These are phyloP conservation scores for Pseudovirgaria hyperparasitica DNA, from an alignment of 2,329 filamentous ascomycete genomes.

Conservation along the genomic window DNA sequence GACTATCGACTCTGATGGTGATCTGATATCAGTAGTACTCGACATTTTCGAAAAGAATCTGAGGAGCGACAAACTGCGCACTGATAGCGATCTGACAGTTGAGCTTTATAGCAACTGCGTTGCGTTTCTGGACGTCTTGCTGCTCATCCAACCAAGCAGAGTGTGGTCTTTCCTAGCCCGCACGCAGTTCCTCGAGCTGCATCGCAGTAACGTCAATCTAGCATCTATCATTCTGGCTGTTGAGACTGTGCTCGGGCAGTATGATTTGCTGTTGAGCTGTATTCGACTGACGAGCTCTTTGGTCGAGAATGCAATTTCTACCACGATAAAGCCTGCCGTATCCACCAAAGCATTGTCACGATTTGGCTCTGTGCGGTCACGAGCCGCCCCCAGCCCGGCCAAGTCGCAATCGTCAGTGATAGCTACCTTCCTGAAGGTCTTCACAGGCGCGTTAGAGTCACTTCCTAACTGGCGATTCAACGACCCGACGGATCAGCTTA, in stretches of 20 bases:
- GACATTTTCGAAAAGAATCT: conserved; percentile 68
- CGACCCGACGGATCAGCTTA: conserved; percentile 51
- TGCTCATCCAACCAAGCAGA: conserved; percentile 62
- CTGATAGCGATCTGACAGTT: conserved; percentile 49
- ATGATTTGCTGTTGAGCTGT: conserved; percentile 63
- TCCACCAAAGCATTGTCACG: conserved; percentile 38
- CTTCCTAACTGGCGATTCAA: conserved; percentile 76
- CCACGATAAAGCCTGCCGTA: conserved; percentile 53
- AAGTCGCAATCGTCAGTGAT: no score
- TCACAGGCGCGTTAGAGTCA: conserved; percentile 77
- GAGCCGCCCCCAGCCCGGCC: conserved; percentile 53
- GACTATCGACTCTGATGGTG: no score
- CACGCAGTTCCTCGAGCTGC: conserved; percentile 65
- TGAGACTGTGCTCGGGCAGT: conserved; percentile 65
- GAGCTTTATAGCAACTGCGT: conserved; percentile 62
- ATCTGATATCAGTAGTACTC: no score
- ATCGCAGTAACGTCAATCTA: conserved; percentile 64
- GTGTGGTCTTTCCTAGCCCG: conserved; percentile 84
- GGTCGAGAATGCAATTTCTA: conserved; percentile 60
- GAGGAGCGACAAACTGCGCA: conserved; percentile 33
- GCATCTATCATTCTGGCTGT: conserved; percentile 67
- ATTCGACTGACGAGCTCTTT: conserved; percentile 62
- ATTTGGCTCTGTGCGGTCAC: conserved; percentile 43
- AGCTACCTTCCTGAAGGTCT: conserved; percentile 61
- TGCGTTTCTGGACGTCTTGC: conserved; percentile 63